A percentile compares a stretch with the other conserved stretches of the same genome.
Evolutionary conservation across 768 basidiomycete genomes (phyloP).

Genomic region (Auriscalpium microsporum): DNA sequence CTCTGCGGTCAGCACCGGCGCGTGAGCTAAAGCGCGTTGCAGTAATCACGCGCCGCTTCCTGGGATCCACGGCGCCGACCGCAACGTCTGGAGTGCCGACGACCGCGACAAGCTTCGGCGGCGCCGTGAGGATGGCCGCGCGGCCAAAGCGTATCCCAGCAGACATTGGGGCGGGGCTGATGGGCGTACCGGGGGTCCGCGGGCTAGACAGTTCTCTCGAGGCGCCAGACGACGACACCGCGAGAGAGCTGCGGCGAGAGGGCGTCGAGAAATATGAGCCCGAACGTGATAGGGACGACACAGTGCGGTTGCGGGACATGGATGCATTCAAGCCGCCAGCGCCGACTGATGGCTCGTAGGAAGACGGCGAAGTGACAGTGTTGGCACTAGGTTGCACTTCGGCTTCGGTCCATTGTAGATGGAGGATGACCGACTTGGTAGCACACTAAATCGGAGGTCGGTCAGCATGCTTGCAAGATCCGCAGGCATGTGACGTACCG

Average conservation of each 20-base stretch:
- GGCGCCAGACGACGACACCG: conserved; percentile 12
- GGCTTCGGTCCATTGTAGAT: conserved; percentile 79
- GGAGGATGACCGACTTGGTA: conserved; percentile 79
- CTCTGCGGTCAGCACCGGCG: conserved; percentile 73
- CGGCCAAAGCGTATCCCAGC: conserved; percentile 52
- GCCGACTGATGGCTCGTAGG: conserved; percentile 14
- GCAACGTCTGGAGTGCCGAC: conserved; percentile 85
- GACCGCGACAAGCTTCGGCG: conserved; percentile 75
- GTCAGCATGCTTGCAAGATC: not conserved
- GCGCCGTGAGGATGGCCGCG: conserved; percentile 70
- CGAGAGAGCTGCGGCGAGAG: conserved; percentile 27
- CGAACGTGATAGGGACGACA: conserved; percentile 48
- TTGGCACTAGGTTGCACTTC: conserved; percentile 23
- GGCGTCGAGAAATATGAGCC: conserved; percentile 41
- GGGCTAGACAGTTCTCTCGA: conserved; percentile 19
- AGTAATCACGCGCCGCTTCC: conserved; percentile 77
- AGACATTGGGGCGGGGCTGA: conserved; percentile 28
- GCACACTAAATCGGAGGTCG: conserved; percentile 51
- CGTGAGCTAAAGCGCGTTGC: conserved; percentile 84
- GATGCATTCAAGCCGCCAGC: conserved; percentile 18
- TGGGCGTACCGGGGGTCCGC: conserved; percentile 42
- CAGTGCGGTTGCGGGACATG: conserved; percentile 29
- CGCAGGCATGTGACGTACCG: conserved; percentile 37
- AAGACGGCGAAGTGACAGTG: conserved; percentile 9
- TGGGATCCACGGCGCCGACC: conserved; percentile 81